Conservation (phyloP, 768 basidiomycete genomes). For the Naganishia randhawae region DNA sequence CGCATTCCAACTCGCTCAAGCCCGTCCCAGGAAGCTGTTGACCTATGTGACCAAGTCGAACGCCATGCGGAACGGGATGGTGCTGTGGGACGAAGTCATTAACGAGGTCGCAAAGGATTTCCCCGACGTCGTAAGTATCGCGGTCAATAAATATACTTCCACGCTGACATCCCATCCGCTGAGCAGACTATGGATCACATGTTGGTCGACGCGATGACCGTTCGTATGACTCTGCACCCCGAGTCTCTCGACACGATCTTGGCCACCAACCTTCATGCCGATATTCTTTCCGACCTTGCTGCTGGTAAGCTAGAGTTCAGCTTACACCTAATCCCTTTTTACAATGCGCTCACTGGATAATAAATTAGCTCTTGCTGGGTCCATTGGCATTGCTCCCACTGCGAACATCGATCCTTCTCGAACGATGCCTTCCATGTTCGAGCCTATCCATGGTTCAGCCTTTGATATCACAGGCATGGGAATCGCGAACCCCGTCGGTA, state of each 20-base stretch:
- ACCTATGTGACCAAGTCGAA: constrained; percentile 60
- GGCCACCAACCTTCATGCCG: constrained; percentile 59
- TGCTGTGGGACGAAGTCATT: constrained; percentile 50
- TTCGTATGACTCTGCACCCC: constrained; percentile 56
- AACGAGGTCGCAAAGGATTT: constrained; percentile 58
- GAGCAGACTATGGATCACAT: constrained; percentile 37
- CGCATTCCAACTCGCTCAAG: constrained; percentile 58
- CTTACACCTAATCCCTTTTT: background rate
- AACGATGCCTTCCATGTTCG: constrained; percentile 35
- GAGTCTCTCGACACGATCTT: constrained; percentile 60
- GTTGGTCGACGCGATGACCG: constrained; percentile 58
- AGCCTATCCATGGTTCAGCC: constrained; percentile 61
- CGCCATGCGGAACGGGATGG: constrained; percentile 52
- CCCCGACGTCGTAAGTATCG: constrained; percentile 53
- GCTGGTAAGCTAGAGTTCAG: too few species aligned
- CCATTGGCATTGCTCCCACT: constrained; percentile 60
- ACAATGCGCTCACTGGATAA: background rate
- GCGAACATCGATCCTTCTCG: constrained; percentile 56
- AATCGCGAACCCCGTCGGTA: constrained; percentile 59
- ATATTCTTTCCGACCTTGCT: constrained; percentile 60
- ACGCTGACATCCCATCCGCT: background rate
- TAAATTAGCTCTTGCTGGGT: constrained; percentile 54
- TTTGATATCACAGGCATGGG: constrained; percentile 60
- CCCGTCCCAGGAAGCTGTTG: constrained; percentile 56
- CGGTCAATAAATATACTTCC: background rate